Conservation (phyloP, 169 alveolate genomes). For the Theileria annulata region DNA sequence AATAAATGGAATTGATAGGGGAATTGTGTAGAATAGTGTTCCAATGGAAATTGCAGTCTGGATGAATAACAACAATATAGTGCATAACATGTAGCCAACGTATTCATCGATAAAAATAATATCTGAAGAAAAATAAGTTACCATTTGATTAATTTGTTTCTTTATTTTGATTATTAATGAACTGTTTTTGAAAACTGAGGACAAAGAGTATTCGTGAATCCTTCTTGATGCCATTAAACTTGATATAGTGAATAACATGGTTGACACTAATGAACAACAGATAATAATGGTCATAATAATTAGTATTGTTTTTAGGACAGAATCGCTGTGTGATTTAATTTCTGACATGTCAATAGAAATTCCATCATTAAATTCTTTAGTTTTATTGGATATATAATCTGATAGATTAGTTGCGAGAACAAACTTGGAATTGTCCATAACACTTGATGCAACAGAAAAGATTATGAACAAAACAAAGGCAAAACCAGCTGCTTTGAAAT, state of each 20-base stretch:
- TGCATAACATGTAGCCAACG: slow-evolving; percentile 15
- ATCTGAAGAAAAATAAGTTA: slow-evolving; percentile 36
- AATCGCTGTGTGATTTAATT: background rate
- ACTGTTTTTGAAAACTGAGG: slow-evolving; percentile 35
- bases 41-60: slow-evolving; percentile 8
- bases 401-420: background rate
- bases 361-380: background rate
- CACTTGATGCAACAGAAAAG: background rate
- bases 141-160: slow-evolving; percentile 15
- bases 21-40: slow-evolving; percentile 36
- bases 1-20: slow-evolving; percentile 25
- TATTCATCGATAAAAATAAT: slow-evolving; percentile 33
- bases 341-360: background rate
- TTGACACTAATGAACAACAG: background rate
- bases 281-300: background rate
- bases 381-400: background rate
- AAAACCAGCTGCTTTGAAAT: background rate
- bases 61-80: slow-evolving; percentile 4
- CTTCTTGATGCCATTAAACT: slow-evolving; percentile 25
- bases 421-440: slow-evolving; percentile 3
- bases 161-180: slow-evolving; percentile 12
- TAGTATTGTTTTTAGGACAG: background rate
- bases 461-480: background rate
- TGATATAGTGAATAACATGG: background rate
- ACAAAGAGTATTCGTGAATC: slow-evolving; percentile 16